Conservation (phyloP, 2,329 filamentous ascomycete genomes). For the Colletotrichum gloeosporioides region DNA sequence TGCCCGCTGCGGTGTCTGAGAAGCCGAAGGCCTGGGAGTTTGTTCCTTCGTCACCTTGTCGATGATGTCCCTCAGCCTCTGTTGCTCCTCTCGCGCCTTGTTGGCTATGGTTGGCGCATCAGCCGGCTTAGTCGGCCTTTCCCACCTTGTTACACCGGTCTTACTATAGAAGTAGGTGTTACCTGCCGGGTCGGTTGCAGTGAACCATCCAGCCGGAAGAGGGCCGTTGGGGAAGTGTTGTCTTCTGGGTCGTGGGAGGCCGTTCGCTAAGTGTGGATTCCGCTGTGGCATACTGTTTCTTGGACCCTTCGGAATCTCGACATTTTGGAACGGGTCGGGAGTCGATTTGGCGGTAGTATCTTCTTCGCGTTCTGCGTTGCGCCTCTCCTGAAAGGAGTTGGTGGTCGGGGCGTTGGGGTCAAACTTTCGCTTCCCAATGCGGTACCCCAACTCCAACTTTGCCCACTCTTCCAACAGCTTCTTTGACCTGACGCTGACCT, state of each 20-base stretch:
- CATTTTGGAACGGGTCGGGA: constrained; percentile 49
- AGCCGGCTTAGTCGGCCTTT: constrained; percentile 72
- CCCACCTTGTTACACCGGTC: constrained; percentile 81
- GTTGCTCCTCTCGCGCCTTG: constrained; percentile 66
- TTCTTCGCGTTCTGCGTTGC: constrained; percentile 50
- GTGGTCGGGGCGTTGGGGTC: constrained; percentile 66
- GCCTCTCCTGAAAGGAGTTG: constrained; percentile 68
- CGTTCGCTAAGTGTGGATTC: constrained; percentile 52
- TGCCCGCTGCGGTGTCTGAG: constrained; percentile 69
- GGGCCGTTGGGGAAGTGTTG: constrained; percentile 60
- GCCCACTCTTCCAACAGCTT: constrained; percentile 84
- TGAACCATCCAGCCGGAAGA: constrained; percentile 86
- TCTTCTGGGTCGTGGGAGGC: constrained; percentile 43
- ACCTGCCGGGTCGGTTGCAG: constrained; percentile 73
- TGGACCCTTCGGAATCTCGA: constrained; percentile 62
- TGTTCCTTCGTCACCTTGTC: constrained; percentile 80
- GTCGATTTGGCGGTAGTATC: constrained; percentile 37
- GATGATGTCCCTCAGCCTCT: constrained; percentile 83
- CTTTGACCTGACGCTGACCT: constrained; percentile 74
- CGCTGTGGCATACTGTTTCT: constrained; percentile 65
- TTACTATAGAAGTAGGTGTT: constrained; percentile 87
- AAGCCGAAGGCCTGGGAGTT: constrained; percentile 57
- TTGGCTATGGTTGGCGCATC: constrained; percentile 71
- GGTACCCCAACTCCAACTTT: constrained; percentile 87
- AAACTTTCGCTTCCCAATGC: constrained; percentile 88